phyloP scores from a whole-genome alignment of 805 yeast genomes.

The Candida methanosorbosa region DNA sequence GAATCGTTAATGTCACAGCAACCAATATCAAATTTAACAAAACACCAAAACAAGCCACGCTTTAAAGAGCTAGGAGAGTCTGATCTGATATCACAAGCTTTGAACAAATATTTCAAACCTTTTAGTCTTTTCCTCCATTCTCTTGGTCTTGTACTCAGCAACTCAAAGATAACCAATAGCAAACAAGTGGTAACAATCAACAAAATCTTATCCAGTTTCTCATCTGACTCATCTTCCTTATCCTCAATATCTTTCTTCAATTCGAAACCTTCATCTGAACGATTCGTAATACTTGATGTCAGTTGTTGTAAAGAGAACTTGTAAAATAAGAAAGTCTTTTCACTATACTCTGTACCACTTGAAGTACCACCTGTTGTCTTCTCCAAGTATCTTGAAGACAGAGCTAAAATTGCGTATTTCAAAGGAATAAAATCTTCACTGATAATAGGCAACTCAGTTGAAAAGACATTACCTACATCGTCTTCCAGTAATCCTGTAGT shows the following conservation, averaged over 20 bases:
- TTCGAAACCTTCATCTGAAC: conserved; percentile 19
- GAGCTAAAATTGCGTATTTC: conserved; percentile 18
- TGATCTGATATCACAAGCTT: conserved; percentile 29
- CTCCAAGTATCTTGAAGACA: conserved; percentile 21
- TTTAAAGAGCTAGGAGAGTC: conserved; percentile 24
- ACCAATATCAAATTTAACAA: conserved; percentile 32
- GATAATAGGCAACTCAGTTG: conserved; percentile 25
- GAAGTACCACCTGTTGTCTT: conserved; percentile 8
- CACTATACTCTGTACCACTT: no score
- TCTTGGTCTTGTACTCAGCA: conserved; percentile 29
- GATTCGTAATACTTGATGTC: conserved; percentile 16
- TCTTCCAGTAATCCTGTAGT: conserved; percentile 4
- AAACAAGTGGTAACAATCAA: conserved; percentile 28
- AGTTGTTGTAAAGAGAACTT: conserved; percentile 20
- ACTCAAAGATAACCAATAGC: conserved; percentile 32
- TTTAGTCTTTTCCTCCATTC: conserved; percentile 31
- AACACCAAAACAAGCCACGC: conserved; percentile 34
- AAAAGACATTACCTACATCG: conserved; percentile 25
- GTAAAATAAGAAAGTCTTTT: conserved; percentile 20
- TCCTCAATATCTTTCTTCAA: no score
- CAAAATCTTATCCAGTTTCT: conserved; percentile 3
- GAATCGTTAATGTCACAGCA: conserved; percentile 24
- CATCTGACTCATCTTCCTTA: neutral
- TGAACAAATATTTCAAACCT: conserved; percentile 29
- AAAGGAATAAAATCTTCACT: conserved; percentile 25